Conservation (phyloP, 2,329 filamentous ascomycete genomes). For the Didymella arachidicola region DNA sequence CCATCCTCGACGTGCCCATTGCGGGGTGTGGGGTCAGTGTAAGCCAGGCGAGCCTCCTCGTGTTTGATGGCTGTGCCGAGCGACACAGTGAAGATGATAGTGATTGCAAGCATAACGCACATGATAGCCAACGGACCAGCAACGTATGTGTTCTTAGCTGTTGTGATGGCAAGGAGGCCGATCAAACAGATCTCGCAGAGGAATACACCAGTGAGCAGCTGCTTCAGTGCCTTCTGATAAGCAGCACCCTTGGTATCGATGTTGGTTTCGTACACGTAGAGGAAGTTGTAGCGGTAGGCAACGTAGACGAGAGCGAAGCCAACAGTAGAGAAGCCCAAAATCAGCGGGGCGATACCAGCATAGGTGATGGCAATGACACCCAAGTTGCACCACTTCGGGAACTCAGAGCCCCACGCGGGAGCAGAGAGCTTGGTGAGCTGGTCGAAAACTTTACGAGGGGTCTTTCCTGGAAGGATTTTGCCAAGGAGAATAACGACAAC, state of each 20-base stretch:
- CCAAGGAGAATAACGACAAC: conserved; percentile 86
- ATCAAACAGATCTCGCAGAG: conserved; percentile 59
- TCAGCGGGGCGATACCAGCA: conserved; percentile 58
- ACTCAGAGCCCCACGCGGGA: conserved; percentile 56
- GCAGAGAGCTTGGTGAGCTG: conserved; percentile 54
- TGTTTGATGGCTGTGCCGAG: conserved; percentile 44
- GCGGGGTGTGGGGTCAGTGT: conserved; percentile 33
- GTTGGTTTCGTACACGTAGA: conserved; percentile 57
- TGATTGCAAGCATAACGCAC: conserved; percentile 51
- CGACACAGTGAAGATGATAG: conserved; percentile 52
- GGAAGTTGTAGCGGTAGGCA: conserved; percentile 59
- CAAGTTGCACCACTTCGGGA: conserved; percentile 58
- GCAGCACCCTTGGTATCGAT: conserved; percentile 58
- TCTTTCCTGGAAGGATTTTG: conserved; percentile 61
- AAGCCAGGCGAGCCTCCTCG: conserved; percentile 42
- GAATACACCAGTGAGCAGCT: conserved; percentile 58
- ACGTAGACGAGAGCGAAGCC: conserved; percentile 57
- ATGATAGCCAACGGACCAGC: conserved; percentile 55
- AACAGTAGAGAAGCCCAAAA: conserved; percentile 56
- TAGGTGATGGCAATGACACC: conserved; percentile 56
- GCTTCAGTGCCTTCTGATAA: conserved; percentile 57
- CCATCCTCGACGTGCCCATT: conserved; percentile 37
- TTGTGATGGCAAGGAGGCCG: conserved; percentile 55
- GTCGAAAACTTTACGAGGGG: conserved; percentile 57
- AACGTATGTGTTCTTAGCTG: conserved; percentile 45